Percentiles rank a stretch among this genome's conserved stretches.
Evolutionary conservation across 306 rosid species (phyloP).

Genomic region (Lithocarpus polystachyus): DNA sequence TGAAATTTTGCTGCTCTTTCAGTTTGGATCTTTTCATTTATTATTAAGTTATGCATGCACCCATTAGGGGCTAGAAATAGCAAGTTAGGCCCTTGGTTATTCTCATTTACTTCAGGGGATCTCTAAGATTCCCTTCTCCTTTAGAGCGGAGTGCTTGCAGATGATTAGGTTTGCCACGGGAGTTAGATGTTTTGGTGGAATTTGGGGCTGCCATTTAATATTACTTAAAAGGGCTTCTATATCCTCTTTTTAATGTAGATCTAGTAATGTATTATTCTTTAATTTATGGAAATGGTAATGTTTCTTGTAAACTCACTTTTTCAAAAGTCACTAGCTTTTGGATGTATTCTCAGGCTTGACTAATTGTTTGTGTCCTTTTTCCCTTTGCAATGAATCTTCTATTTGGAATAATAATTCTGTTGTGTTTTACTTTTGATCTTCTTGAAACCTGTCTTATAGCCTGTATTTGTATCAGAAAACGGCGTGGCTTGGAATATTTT

Average conservation of each 20-base stretch:
- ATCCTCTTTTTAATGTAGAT: neutral
- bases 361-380: constrained; percentile 13
- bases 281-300: neutral
- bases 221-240: neutral
- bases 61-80: neutral
- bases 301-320: neutral
- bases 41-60: too few species aligned
- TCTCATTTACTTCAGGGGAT: neutral
- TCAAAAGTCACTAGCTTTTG: neutral
- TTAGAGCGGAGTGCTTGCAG: neutral
- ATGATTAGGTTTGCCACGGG: neutral
- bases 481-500: constrained; percentile 67
- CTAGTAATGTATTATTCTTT: too few species aligned
- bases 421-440: neutral
- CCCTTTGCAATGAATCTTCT: neutral
- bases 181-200: neutral
- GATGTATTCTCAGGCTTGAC: neutral
- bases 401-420: neutral
- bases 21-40: neutral
- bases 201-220: neutral
- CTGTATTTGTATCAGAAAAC: constrained; percentile 56
- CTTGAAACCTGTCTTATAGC: constrained; percentile 21
- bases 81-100: neutral
- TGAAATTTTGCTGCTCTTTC: neutral
- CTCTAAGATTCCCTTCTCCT: neutral